phyloP scores from a whole-genome alignment of 805 yeast species.

The Pichia sporocuriosa region DNA sequence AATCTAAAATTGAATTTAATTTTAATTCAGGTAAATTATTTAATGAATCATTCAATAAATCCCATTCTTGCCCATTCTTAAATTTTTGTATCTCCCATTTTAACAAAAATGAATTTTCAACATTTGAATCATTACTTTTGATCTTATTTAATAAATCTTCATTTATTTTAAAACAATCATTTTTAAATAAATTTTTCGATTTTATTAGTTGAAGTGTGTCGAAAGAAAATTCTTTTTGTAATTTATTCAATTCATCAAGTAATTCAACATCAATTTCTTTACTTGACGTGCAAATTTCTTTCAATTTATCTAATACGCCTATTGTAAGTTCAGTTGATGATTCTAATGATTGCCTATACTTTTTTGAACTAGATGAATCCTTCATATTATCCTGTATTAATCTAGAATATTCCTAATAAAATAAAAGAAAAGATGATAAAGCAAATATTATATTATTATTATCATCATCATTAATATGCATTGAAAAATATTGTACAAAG shows the following conservation, averaged over 20 bases:
- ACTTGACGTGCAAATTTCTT: conserved; percentile 3
- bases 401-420: no score
- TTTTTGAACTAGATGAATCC: conserved; percentile 1
- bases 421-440: no score
- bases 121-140: conserved; percentile 5
- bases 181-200: conserved; percentile 19
- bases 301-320: conserved; percentile 9
- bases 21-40: conserved; percentile 20
- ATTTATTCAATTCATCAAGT: conserved; percentile 13
- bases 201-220: conserved; percentile 18
- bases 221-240: conserved; percentile 15
- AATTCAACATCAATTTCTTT: neutral
- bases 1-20: conserved; percentile 7
- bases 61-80: conserved; percentile 14
- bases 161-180: conserved; percentile 12
- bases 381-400: neutral
- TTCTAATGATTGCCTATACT: conserved; percentile 10
- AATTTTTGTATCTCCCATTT: conserved; percentile 15
- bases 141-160: conserved; percentile 14
- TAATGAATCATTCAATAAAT: conserved; percentile 15
- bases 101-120: conserved; percentile 9
- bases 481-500: no score
- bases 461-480: neutral
- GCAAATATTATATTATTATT: no score
- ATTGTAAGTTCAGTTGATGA: conserved; percentile 17